Percentiles rank a stretch among this genome's conserved stretches.
Conservation (phyloP, 306 rosid genomes). For the Luffa acutangula region DNA sequence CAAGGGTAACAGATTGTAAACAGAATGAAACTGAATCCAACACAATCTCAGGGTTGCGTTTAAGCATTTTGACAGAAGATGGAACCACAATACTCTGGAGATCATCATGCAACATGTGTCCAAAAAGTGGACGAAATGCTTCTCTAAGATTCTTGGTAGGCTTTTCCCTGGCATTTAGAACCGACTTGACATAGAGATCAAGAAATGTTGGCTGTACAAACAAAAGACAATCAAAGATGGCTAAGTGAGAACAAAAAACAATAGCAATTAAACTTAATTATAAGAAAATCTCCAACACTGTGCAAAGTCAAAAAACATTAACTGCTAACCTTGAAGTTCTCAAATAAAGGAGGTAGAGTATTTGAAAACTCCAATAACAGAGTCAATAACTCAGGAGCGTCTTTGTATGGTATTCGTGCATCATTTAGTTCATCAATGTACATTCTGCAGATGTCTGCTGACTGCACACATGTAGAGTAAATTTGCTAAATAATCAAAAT, state of each 20-base stretch:
- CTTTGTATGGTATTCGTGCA: slow-evolving; percentile 55
- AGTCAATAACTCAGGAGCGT: slow-evolving; percentile 56
- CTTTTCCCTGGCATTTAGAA: slow-evolving; percentile 72
- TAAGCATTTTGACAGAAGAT: slow-evolving; percentile 85
- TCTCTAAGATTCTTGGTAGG: slow-evolving; percentile 63
- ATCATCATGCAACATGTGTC: slow-evolving; percentile 65
- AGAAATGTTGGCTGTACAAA: slow-evolving; percentile 60
- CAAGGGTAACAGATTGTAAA: slow-evolving; percentile 70
- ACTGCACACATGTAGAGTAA: slow-evolving; percentile 32
- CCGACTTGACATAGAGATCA: slow-evolving; percentile 75
- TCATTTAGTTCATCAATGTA: slow-evolving; percentile 63
- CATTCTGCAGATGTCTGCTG: slow-evolving; percentile 42
- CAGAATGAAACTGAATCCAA: slow-evolving; percentile 80
- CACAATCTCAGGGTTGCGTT: slow-evolving; percentile 94
- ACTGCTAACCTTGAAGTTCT: slow-evolving; percentile 50
- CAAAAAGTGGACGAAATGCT: slow-evolving; percentile 72
- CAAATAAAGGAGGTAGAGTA: slow-evolving; percentile 40
- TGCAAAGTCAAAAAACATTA: background rate
- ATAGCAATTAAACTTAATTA: background rate
- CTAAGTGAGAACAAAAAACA: slow-evolving; percentile 5
- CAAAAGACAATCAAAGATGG: background rate
- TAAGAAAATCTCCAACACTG: background rate
- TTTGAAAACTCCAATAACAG: slow-evolving; percentile 62
- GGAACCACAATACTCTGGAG: slow-evolving; percentile 64
- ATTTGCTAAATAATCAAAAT: background rate